Evolutionary conservation across 2,329 filamentous ascomycete genomes (phyloP).

Genomic region (Lasiodiplodia theobromae): DNA sequence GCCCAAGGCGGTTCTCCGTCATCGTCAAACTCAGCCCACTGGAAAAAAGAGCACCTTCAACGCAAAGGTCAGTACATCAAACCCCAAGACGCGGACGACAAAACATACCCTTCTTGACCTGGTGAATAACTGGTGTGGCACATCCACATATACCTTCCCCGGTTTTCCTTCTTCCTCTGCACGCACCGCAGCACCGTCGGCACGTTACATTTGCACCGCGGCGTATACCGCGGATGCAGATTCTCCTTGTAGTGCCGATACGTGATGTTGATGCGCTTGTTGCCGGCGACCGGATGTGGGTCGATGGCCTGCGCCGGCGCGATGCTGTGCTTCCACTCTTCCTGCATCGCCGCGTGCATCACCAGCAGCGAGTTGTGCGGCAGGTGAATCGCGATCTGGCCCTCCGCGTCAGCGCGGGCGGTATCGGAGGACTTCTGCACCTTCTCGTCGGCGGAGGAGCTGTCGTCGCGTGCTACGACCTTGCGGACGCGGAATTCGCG

Average conservation of each 20-base stretch:
- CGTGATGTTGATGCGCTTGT: conserved; percentile 88
- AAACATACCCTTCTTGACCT: conserved; percentile 59
- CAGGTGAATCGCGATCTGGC: conserved; percentile 90
- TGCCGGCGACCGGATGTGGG: conserved; percentile 82
- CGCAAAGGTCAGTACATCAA: conserved; percentile 39
- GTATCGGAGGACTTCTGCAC: conserved; percentile 37
- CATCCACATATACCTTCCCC: conserved; percentile 92
- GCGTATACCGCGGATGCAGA: conserved; percentile 79
- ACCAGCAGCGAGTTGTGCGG: conserved; percentile 92
- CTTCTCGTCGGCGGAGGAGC: conserved; percentile 41
- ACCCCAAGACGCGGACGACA: not conserved
- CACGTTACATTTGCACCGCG: conserved; percentile 76
- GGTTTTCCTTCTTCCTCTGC: conserved; percentile 76
- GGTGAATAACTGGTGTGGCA: conserved; percentile 79
- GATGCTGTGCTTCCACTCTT: conserved; percentile 93
- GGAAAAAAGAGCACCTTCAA: conserved; percentile 74
- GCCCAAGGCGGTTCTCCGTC: conserved; percentile 79
- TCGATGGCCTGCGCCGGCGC: conserved; percentile 77
- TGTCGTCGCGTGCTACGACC: conserved; percentile 67
- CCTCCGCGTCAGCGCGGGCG: conserved; percentile 67
- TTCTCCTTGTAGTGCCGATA: conserved; percentile 84
- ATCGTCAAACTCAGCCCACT: conserved; percentile 87
- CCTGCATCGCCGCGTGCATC: conserved; percentile 98
- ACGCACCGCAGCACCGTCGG: conserved; percentile 77
- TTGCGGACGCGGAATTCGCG: conserved; percentile 88